Conservation (phyloP, 106 monocot species). For the Acorus calamus region DNA sequence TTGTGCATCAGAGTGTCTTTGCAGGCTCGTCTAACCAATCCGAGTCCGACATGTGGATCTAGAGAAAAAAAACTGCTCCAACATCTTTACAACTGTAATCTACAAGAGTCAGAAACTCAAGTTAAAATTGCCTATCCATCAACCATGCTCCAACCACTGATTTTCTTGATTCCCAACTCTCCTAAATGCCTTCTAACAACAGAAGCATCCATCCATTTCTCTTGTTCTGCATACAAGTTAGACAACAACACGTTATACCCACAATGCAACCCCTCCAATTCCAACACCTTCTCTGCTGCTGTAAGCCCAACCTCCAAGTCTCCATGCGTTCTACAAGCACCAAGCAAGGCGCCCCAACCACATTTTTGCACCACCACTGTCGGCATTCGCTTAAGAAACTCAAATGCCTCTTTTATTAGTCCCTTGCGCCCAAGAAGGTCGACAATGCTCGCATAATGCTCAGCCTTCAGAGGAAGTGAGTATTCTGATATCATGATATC, state of each 20-base stretch:
- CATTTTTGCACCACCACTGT: conserved; percentile 9
- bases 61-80: too few species aligned
- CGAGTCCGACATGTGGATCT: too few species aligned
- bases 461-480: conserved; percentile 11
- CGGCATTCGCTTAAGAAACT: conserved; percentile 16
- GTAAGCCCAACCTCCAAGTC: conserved; percentile 18
- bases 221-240: conserved; percentile 27
- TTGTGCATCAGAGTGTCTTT: too few species aligned
- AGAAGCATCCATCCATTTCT: conserved; percentile 41
- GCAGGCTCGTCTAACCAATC: too few species aligned
- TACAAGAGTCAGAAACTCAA: too few species aligned
- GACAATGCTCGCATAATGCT: conserved; percentile 28
- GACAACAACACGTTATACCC: conserved; percentile 28
- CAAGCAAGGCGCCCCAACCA: conserved; percentile 43
- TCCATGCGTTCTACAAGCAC: conserved; percentile 38
- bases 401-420: conserved; percentile 28
- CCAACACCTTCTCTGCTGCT: conserved; percentile 24
- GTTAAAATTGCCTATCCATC: background rate
- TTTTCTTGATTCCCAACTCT: conserved; percentile 16
- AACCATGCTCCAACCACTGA: conserved; percentile 26
- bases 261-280: conserved; percentile 17
- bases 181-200: conserved; percentile 17
- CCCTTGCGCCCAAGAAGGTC: conserved; percentile 47
- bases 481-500: conserved; percentile 23
- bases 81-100: too few species aligned